Conservation (phyloP, 2,329 filamentous ascomycete genomes). For the Grosmannia clavigera region DNA sequence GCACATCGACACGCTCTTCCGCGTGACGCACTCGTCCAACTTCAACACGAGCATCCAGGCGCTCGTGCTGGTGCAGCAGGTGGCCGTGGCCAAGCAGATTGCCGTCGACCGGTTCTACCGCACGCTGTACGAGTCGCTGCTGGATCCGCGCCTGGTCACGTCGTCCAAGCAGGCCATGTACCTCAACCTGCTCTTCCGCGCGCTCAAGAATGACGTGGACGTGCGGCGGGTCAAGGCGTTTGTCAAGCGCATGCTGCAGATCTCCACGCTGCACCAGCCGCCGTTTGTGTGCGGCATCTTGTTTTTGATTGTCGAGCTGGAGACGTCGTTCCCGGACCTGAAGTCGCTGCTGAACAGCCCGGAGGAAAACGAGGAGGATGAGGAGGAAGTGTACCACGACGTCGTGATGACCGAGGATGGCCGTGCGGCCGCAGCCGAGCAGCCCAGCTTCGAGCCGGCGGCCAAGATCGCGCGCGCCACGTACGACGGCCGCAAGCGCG, state of each 20-base stretch:
- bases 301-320: constrained; percentile 74
- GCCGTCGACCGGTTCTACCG: constrained; percentile 87
- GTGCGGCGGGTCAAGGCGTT: constrained; percentile 90
- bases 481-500: constrained; percentile 84
- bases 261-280: constrained; percentile 78
- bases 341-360: constrained; percentile 67
- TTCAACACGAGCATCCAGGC: constrained; percentile 98
- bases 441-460: constrained; percentile 22
- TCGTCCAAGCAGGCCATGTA: constrained; percentile 96
- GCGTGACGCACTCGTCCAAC: constrained; percentile 92
- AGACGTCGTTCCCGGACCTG: constrained; percentile 67
- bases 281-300: constrained; percentile 89
- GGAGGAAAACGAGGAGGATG: constrained; percentile 63
- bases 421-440: constrained; percentile 30
- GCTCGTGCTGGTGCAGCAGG: constrained; percentile 85
- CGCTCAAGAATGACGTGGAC: constrained; percentile 82
- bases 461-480: constrained; percentile 13
- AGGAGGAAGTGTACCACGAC: constrained; percentile 44
- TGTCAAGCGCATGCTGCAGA: constrained; percentile 81
- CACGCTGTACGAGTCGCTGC: constrained; percentile 84
- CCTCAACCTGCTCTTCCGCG: constrained; percentile 78
- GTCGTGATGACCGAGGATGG: constrained; percentile 48
- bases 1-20: constrained; percentile 88
- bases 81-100: constrained; percentile 68
- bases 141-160: constrained; percentile 76